Base-by-base conservation (phyloP, 352 stramenopile species). In the Elongisporangium anandrum region DNA sequence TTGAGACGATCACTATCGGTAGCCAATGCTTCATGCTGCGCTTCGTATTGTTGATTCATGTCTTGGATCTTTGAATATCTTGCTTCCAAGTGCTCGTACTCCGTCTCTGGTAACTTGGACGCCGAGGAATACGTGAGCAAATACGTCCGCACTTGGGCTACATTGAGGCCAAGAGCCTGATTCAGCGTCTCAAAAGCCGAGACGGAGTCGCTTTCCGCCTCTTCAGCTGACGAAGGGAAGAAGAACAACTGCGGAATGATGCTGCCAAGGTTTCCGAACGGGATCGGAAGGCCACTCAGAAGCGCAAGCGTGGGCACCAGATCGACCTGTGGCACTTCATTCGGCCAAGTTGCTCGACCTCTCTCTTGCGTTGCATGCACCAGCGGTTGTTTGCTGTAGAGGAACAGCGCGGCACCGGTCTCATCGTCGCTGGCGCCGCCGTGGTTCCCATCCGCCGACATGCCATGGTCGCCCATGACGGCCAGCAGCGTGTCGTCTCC, bases 381-480 rank as follows among this genome's bases (percentile, higher is more conserved):
- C 21, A 90, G 62, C 20, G 67, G 56, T 21, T 70, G 54, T 49
- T 79, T 85, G 63, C 79, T 89, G 60, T 97, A 98, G 1, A 97
- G 76, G 67, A 99, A 98, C 3, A 99, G 73, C 20, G 93, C 96
- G 16, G 97, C 96, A 48, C 94, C 94, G 0, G 92, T 96, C 70
- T 99, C 97, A 29, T 99, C 93, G 45, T 97, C 81, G 22, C 79
- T 98, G 38, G 95, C 96, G 23, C 97, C 97, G n/a, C 97, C 97
- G 72, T 99, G 97, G 72, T 99, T 99, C 24, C 97, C 97, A 67
- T 98, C 95, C 47, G 96, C 87, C 3, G 97, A 99, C 97, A 99
- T 99, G 52, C 97, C 97, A 73, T 99, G 97, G 76, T 99, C 97
- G 23, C 97, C 97, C 56, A 99, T 88, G 16, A 99, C 88, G 12